Percentiles rank a stretch among this genome's conserved stretches.
Evolutionary conservation across 176 grass and related monocot species (phyloP).

Genomic region (Panicum miliaceum): DNA sequence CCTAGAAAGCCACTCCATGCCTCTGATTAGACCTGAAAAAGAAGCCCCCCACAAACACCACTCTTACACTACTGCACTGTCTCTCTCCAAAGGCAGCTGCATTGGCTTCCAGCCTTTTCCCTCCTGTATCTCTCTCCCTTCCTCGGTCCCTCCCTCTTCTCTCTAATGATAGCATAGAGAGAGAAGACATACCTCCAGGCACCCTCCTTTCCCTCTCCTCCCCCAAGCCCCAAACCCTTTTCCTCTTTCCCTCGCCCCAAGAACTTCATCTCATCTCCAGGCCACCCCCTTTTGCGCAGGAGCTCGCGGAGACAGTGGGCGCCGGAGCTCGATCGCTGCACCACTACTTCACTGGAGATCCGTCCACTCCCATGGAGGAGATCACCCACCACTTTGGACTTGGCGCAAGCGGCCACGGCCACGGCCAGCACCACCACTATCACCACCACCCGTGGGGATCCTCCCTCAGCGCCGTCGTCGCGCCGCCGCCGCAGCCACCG

Average conservation of each 20-base stretch:
- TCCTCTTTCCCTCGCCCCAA: constrained; percentile 68
- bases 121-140: constrained; percentile 28
- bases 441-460: constrained; percentile 54
- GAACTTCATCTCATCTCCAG: constrained; percentile 59
- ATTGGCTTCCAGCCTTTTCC: constrained; percentile 65
- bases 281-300: constrained; percentile 47
- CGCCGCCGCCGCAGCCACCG: constrained; percentile 43
- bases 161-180: constrained; percentile 65
- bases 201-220: constrained; percentile 13
- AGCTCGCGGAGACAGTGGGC: constrained; percentile 29
- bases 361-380: constrained; percentile 66
- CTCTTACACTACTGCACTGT: constrained; percentile 43
- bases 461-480: constrained; percentile 58
- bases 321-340: constrained; percentile 59
- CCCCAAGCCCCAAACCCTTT: constrained; percentile 51
- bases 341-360: constrained; percentile 65
- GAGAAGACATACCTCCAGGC: constrained; percentile 42
- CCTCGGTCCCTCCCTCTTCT: constrained; percentile 27
- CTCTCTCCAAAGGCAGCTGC: constrained; percentile 53
- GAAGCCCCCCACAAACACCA: constrained; percentile 55
- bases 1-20: constrained; percentile 53
- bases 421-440: constrained; percentile 32
- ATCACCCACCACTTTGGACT: constrained; percentile 75
- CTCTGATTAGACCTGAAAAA: constrained; percentile 84
- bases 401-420: constrained; percentile 48